Evolutionary conservation across 129 eudicot species (phyloP).

Genomic region (Smallanthus sonchifolius): DNA sequence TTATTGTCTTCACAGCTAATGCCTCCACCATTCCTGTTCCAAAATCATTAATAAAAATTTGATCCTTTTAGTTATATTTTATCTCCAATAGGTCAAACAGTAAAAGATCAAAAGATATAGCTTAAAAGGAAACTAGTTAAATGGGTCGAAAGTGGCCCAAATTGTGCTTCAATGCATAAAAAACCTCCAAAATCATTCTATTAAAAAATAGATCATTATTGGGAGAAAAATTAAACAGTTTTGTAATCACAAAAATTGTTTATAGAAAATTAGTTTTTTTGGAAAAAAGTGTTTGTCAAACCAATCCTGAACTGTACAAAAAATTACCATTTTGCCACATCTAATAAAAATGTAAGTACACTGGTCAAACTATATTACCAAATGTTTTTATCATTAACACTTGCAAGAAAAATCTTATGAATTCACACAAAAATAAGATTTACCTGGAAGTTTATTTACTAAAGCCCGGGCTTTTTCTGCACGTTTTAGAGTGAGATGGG

Average conservation of each 20-base stretch:
- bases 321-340: neutral
- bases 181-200: no score
- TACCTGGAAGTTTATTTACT: constrained; percentile 95
- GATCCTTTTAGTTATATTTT: neutral
- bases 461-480: constrained; percentile 95
- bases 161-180: neutral
- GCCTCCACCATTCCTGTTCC: constrained; percentile 81
- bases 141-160: neutral
- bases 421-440: neutral
- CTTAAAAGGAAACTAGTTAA: no score
- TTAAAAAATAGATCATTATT: neutral
- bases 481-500: constrained; percentile 86
- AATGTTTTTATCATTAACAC: neutral
- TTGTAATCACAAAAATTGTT: neutral
- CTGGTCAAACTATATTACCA: neutral
- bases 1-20: constrained; percentile 53
- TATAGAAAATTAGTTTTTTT: no score
- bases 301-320: neutral
- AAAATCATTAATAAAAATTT: constrained; percentile 11
- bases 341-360: neutral
- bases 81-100: neutral
- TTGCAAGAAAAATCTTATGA: neutral
- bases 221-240: neutral
- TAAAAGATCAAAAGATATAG: no score
- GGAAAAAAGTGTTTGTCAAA: neutral